Percentiles rank a stretch among this genome's conserved stretches.
phyloP scores from a whole-genome alignment of 768 basidiomycete species.

The Bullera alba region DNA sequence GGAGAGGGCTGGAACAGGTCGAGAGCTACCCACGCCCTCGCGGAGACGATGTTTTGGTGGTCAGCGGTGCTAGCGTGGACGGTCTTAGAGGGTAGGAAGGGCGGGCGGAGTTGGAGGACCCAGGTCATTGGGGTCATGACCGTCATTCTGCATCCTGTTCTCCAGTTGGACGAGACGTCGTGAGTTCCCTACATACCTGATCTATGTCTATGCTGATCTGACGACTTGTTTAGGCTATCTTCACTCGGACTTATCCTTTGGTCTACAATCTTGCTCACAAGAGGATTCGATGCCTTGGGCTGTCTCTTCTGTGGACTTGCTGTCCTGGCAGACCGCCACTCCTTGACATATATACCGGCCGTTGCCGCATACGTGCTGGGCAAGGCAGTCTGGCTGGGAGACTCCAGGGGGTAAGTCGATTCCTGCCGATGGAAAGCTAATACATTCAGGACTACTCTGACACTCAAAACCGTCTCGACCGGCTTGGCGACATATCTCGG shows the following conservation, averaged over 20 bases:
- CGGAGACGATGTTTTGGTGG: constrained; percentile 67
- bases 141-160: constrained; percentile 72
- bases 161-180: too few relatives aligned
- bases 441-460: too few relatives aligned
- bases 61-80: constrained; percentile 66
- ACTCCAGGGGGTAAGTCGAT: constrained; percentile 56
- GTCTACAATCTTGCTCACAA: constrained; percentile 60
- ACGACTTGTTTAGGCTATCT: too few relatives aligned
- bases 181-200: too few relatives aligned
- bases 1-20: too few relatives aligned
- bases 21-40: too few relatives aligned
- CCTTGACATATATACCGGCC: constrained; percentile 86
- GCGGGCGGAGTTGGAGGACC: constrained; percentile 63
- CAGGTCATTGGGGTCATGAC: constrained; percentile 69
- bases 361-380: constrained; percentile 85
- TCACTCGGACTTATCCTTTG: constrained; percentile 59
- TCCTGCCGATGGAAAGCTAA: too few relatives aligned
- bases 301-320: too few relatives aligned
- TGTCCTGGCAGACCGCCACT: too few relatives aligned
- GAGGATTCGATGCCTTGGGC: constrained; percentile 64
- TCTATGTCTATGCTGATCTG: too few relatives aligned
- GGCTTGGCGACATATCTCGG: too few relatives aligned
- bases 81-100: constrained; percentile 55
- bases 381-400: constrained; percentile 79
- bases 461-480: too few relatives aligned